Evolutionary conservation across 805 yeast genomes (phyloP).

Genomic region (Candida glaebosa): DNA sequence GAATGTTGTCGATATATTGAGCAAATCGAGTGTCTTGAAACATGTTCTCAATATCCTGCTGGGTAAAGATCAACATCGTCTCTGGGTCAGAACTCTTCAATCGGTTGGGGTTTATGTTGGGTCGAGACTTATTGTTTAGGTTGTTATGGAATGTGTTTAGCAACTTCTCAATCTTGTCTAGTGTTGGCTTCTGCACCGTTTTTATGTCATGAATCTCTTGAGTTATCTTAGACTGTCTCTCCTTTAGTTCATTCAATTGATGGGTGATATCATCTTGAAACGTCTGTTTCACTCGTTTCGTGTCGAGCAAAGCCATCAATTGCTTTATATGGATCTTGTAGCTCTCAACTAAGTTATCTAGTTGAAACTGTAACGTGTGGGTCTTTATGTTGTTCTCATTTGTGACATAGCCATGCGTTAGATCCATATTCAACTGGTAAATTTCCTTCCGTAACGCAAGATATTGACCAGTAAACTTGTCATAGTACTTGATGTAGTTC

Average conservation of each 20-base stretch:
- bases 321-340: slow-evolving; percentile 24
- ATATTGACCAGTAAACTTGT: slow-evolving; percentile 30
- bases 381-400: slow-evolving; percentile 13
- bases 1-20: slow-evolving; percentile 14
- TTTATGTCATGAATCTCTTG: slow-evolving; percentile 23
- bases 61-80: slow-evolving; percentile 2
- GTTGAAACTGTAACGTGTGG: slow-evolving; percentile 24
- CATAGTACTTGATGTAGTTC: slow-evolving; percentile 29
- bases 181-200: slow-evolving; percentile 31
- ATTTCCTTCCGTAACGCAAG: slow-evolving; percentile 32
- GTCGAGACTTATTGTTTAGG: slow-evolving; percentile 7
- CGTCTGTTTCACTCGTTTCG: slow-evolving; percentile 10
- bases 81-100: not conserved
- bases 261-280: slow-evolving; percentile 18
- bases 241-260: slow-evolving; percentile 18
- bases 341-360: slow-evolving; percentile 22
- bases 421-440: slow-evolving; percentile 13
- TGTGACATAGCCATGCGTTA: slow-evolving; percentile 9
- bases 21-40: not conserved
- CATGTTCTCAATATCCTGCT: not conserved
- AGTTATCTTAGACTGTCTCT: slow-evolving; percentile 12
- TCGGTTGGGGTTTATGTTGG: not conserved
- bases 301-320: slow-evolving; percentile 16
- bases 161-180: slow-evolving; percentile 30
- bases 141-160: slow-evolving; percentile 19